Evolutionary conservation across 1,284 basidiomycete genomes (phyloP), one percentile per base, ranked within the genome.

Genomic region (Pulveroboletus sp.): DNA sequence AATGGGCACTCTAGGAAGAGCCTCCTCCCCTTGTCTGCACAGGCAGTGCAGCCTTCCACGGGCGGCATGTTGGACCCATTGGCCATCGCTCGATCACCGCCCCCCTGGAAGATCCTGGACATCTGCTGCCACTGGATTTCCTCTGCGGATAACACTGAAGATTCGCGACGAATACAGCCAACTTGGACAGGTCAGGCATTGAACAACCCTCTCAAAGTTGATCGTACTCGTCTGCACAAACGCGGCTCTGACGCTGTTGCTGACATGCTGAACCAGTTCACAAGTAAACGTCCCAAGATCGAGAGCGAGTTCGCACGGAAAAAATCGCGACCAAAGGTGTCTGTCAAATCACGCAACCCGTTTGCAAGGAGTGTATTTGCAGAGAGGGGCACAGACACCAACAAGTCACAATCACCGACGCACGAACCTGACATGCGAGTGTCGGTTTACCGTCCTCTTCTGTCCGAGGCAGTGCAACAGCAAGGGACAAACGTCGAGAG

Each of bases 71-170:
- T 51, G 43, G 65, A 74, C 43, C 59, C 63, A 33, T 33, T 71
- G 40, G 72, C 70, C 43, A 26, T 71, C 36, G 62, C 64, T 47
- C 63, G 72, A 47, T 42, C 54, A 11, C 70, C 72, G 4, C 72
- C 71, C 24, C 56, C 67, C 5, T 71, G 72, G 72, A 62, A 46
- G 7, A 26, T 15, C 15, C 39, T 62, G 17, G 54, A 58, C n/a
- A 12, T 24, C 38, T 26, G 26, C 3, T 31, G 25, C 20, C 39
- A 24, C 25, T 54, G 36, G 11, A 22, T 42, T 42, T 12, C 28
- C 38, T 29, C n/a, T n/a, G n/a, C 43, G 4, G 39, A 46, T 14
- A 24, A 45, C 12, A 12, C 12, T 10, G 31, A 60, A 31, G 43
- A 17, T 12, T 20, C 43, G 18, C 54, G 29, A 43, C 43, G 7